Evolutionary conservation across 495 filamentous ascomycete genomes (phyloP).

Genomic region (Neurospora sp.): DNA sequence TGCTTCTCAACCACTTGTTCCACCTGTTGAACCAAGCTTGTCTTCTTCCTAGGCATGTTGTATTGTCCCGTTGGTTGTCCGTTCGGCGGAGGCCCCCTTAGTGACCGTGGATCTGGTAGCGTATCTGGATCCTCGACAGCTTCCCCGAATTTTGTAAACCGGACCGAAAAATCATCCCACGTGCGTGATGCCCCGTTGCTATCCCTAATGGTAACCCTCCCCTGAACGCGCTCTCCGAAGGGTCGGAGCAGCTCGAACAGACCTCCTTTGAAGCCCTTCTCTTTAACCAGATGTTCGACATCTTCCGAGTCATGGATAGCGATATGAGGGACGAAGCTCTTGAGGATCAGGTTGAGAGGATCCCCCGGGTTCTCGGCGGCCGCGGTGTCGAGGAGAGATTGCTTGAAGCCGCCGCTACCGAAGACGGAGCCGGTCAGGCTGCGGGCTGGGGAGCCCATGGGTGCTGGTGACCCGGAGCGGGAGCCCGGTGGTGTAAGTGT

Average conservation of each 20-base stretch:
- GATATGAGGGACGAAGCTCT: slow-evolving; percentile 79
- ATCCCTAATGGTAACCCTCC: slow-evolving; percentile 83
- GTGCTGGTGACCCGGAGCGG: slow-evolving; percentile 47
- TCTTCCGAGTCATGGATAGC: slow-evolving; percentile 75
- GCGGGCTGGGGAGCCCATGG: slow-evolving; percentile 44
- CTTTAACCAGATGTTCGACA: slow-evolving; percentile 64
- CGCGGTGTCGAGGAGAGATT: slow-evolving; percentile 36
- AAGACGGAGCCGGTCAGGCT: slow-evolving; percentile 37
- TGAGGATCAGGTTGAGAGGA: slow-evolving; percentile 62
- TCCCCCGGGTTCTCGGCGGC: slow-evolving; percentile 46
- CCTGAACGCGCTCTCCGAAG: slow-evolving; percentile 81
- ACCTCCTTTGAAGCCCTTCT: slow-evolving; percentile 77
- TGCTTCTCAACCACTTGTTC: slow-evolving; percentile 45
- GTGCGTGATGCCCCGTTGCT: slow-evolving; percentile 70
- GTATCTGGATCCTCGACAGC: slow-evolving; percentile 44
- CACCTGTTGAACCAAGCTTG: slow-evolving; percentile 23
- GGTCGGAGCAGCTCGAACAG: slow-evolving; percentile 78
- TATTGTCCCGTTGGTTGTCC: slow-evolving; percentile 5
- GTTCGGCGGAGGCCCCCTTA: slow-evolving; percentile 21
- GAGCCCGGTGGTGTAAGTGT: slow-evolving; percentile 44
- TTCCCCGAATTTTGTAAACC: slow-evolving; percentile 61
- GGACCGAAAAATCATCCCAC: slow-evolving; percentile 84
- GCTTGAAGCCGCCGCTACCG: slow-evolving; percentile 26
- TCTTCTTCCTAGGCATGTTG: slow-evolving; percentile 10
- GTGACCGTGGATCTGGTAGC: not conserved